A percentile compares a stretch with the other conserved stretches of the same genome.
Evolutionary conservation across 148 eudicot genomes (phyloP).

Genomic region (Arbutus unedo): DNA sequence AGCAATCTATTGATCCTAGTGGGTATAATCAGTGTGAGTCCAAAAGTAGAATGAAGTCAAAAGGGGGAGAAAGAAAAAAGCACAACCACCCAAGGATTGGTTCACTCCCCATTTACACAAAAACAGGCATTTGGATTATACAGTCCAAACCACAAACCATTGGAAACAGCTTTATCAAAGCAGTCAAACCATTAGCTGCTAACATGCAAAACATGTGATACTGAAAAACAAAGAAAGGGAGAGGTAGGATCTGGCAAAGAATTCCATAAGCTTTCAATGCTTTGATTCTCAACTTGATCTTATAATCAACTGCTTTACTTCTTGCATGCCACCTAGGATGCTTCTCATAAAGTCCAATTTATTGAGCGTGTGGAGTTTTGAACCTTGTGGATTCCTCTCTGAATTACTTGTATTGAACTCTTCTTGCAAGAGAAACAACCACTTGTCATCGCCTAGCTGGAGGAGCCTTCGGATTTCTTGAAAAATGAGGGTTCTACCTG

Average conservation of each 20-base stretch:
- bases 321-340: neutral
- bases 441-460: too few species aligned
- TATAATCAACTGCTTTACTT: neutral
- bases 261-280: neutral
- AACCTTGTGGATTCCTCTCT: too few species aligned
- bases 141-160: slow-evolving; percentile 3
- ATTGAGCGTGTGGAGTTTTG: too few species aligned
- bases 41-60: neutral
- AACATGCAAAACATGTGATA: neutral
- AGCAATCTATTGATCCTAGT: neutral
- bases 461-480: too few species aligned
- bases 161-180: neutral
- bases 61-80: neutral
- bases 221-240: neutral
- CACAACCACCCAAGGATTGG: neutral
- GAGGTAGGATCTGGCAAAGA: neutral
- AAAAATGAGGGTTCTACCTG: too few species aligned
- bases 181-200: slow-evolving; percentile 1
- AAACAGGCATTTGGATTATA: neutral
- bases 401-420: too few species aligned
- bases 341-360: slow-evolving; percentile 7
- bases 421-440: too few species aligned
- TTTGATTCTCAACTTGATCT: neutral
- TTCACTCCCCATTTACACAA: slow-evolving; percentile 3
- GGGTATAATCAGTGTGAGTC: neutral